These are phyloP conservation scores for Cyclotella atomus DNA, from an alignment of 108 stramenopile genomes.

Conservation along the genomic window DNA sequence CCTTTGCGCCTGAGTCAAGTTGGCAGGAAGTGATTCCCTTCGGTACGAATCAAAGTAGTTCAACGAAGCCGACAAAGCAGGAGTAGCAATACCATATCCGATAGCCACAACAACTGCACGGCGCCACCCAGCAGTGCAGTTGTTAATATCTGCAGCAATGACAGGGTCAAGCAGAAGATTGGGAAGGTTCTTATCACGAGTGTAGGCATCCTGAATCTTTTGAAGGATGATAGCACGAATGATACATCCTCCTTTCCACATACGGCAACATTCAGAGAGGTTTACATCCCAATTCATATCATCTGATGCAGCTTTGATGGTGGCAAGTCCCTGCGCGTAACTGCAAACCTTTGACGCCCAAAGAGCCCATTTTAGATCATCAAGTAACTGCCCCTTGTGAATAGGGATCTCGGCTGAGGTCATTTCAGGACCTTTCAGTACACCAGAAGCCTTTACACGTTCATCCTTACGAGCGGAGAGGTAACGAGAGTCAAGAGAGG, in stretches of 20 bases:
- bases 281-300: conserved; percentile 92
- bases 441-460: conserved; percentile 77
- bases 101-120: conserved; percentile 92
- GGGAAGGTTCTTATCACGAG: conserved; percentile 65
- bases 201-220: conserved; percentile 92
- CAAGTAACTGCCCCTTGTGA: conserved; percentile 88
- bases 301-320: conserved; percentile 91
- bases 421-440: conserved; percentile 86
- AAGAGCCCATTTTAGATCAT: conserved; percentile 91
- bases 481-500: conserved; percentile 95
- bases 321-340: conserved; percentile 96
- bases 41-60: conserved; percentile 97
- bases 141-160: conserved; percentile 87
- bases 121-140: conserved; percentile 89
- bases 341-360: conserved; percentile 97
- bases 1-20: conserved; percentile 96
- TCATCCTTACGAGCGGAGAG: conserved; percentile 92
- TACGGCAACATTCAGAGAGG: conserved; percentile 91
- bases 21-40: conserved; percentile 88
- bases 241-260: conserved; percentile 99
- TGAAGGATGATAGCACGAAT: conserved; percentile 94
- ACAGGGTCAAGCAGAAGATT: conserved; percentile 95
- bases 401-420: conserved; percentile 74
- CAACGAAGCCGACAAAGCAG: conserved; percentile 89
- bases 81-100: conserved; percentile 89